Evolutionary conservation across 2,329 filamentous ascomycete species (phyloP).

Genomic region (Calonectria fujianensis): DNA sequence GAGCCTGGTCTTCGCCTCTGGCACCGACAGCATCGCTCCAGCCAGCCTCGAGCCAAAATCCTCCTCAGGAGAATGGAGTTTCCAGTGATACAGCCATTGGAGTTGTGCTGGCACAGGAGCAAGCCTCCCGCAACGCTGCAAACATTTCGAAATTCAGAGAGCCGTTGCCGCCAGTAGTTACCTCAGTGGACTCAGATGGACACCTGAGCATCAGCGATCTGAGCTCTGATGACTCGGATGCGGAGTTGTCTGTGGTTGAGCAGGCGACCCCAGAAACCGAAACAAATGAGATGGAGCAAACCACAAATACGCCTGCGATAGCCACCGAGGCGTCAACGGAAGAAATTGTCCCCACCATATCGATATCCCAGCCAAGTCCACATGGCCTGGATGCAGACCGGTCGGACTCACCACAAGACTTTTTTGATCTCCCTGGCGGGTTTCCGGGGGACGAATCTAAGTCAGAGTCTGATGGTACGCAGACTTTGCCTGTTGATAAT

Average conservation of each 20-base stretch:
- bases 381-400: slow-evolving; percentile 48
- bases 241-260: background rate
- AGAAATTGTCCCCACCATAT: slow-evolving; percentile 64
- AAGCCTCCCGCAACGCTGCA: slow-evolving; percentile 70
- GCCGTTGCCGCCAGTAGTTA: slow-evolving; percentile 82
- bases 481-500: slow-evolving; percentile 22
- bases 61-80: slow-evolving; percentile 61
- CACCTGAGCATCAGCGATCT: slow-evolving; percentile 75
- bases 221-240: slow-evolving; percentile 57
- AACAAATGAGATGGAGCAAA: background rate
- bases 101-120: slow-evolving; percentile 72
- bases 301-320: background rate
- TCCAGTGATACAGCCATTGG: slow-evolving; percentile 78
- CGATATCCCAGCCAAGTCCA: slow-evolving; percentile 67
- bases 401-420: slow-evolving; percentile 55
- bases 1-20: slow-evolving; percentile 53
- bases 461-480: slow-evolving; percentile 25
- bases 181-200: slow-evolving; percentile 79
- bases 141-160: slow-evolving; percentile 76
- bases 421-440: slow-evolving; percentile 74
- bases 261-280: slow-evolving; percentile 12
- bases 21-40: slow-evolving; percentile 31
- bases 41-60: slow-evolving; percentile 55
- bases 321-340: slow-evolving; percentile 35
- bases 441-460: slow-evolving; percentile 69